Evolutionary conservation across 202 grass and related monocot species (phyloP).

Genomic region (Schoenoplectus triqueter): DNA sequence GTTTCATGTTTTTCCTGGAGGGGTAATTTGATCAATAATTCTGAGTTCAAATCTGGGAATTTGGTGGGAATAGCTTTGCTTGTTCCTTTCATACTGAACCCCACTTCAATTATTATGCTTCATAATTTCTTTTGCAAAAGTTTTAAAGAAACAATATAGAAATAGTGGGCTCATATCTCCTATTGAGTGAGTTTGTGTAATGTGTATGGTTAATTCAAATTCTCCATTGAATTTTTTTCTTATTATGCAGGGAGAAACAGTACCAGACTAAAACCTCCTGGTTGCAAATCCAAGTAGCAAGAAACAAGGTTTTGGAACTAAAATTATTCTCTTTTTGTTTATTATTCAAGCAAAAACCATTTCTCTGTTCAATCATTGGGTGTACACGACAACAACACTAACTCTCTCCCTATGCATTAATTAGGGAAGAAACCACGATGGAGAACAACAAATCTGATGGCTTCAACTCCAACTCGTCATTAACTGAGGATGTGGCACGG

Average conservation of each 20-base stretch:
- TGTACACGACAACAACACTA: not conserved
- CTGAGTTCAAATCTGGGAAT: not conserved
- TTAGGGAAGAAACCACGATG: conserved; percentile 46
- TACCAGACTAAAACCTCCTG: not conserved
- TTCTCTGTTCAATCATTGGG: not conserved
- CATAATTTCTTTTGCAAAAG: conserved; percentile 4
- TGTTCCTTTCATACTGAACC: conserved; percentile 2
- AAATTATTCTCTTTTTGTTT: not conserved
- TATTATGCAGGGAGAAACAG: not conserved
- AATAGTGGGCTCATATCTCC: not conserved
- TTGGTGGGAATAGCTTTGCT: conserved; percentile 27
- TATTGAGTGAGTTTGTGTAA: not conserved
- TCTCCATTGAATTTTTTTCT: not conserved
- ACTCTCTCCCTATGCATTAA: conserved; percentile 17
- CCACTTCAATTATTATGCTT: not conserved
- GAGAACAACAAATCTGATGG: conserved; percentile 69
- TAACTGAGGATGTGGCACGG: conserved; percentile 75
- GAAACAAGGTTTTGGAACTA: not conserved
- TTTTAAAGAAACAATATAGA: conserved; percentile 7
- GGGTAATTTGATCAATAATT: conserved; percentile 22
- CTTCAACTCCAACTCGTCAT: conserved; percentile 67
- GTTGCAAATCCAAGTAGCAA: conserved; percentile 26
- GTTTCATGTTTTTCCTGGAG: not conserved
- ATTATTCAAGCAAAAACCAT: not conserved
- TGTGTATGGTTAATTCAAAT: not conserved